Evolutionary conservation across 495 filamentous ascomycete species (phyloP).

Genomic region (Pyrenula aspistea): DNA sequence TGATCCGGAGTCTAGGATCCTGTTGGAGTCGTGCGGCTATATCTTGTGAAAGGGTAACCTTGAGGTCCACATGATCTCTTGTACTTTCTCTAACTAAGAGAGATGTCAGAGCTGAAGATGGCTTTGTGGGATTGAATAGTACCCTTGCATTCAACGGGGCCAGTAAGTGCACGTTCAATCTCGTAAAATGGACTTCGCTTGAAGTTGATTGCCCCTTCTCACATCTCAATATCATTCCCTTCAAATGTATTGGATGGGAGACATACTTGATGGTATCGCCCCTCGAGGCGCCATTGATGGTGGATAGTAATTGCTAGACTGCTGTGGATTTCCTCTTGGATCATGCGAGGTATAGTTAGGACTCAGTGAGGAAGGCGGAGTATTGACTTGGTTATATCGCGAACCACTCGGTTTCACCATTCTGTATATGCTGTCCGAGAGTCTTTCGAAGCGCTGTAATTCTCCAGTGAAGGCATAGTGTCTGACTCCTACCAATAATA

Average conservation of each 20-base stretch:
- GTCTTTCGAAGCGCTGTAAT: not conserved
- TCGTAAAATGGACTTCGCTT: slow-evolving; percentile 73
- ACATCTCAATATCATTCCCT: too few relatives aligned
- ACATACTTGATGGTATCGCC: not conserved
- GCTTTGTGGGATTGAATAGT: slow-evolving; percentile 18
- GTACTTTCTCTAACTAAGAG: slow-evolving; percentile 36
- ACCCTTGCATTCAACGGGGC: slow-evolving; percentile 58
- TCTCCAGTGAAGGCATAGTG: not conserved
- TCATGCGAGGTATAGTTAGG: not conserved
- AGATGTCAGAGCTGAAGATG: slow-evolving; percentile 2
- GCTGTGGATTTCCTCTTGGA: not conserved
- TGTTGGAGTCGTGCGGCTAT: slow-evolving; percentile 33
- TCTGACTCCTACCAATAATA: not conserved
- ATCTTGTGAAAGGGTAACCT: slow-evolving; percentile 37
- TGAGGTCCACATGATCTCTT: slow-evolving; percentile 36
- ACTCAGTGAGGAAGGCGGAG: not conserved
- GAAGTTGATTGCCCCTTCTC: slow-evolving; percentile 31
- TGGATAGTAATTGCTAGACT: not conserved
- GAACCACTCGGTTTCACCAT: not conserved
- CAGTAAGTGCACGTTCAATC: slow-evolving; percentile 45
- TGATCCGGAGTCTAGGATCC: slow-evolving; percentile 48
- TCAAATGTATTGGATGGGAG: too few relatives aligned
- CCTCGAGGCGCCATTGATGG: not conserved
- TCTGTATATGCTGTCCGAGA: not conserved
- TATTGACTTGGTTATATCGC: not conserved